Evolutionary conservation across 2,329 filamentous ascomycete species (phyloP), one percentile per base, ranked within the genome.

Genomic region (Fusarium equiseti): DNA sequence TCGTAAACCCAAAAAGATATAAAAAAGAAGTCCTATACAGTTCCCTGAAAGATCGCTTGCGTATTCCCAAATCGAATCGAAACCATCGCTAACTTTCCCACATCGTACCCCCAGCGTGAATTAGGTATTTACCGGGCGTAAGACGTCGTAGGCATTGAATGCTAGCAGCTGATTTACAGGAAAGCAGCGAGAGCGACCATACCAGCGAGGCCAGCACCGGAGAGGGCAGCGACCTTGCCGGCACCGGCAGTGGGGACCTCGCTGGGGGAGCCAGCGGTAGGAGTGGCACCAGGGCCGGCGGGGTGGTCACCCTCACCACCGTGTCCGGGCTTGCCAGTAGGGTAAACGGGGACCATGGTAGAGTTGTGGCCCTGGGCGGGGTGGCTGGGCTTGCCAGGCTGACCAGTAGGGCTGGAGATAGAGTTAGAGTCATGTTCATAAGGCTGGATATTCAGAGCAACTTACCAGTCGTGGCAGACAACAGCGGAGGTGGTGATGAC

Each of bases 161-260:
- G 74, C 77, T 71, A 75, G 75, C 72, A 72, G 72, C 75, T 78
- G 79, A 83, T 85, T 87, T 89, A 89, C 83, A 89, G 84, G 77
- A 86, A 82, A 79, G 86, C 88, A 77, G 86, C 87, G 67, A 90
- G 78, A 77, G 85, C 89, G 79, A 90, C 82, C 73, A 89, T 79
- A 83, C 85, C 88, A 74, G 86, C 88, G 74, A 90, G 85, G 73
- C 83, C 86, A 66, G 85, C 88, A 70, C 87, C 88, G 44, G 87
- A 88, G 75, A 89, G 79, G 76, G 82, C 85, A 72, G 84, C 84
- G 71, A 81, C 81, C 83, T 87, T 88, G 83, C 82, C 85, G 70
- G 87, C 88, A 81, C 84, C 86, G 70, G 84, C 86, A 59, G 87
- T 86, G 74, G 85, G 81, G 73, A 85, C 79, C 57, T 80, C 57